These are phyloP conservation scores for Aechmea fasciata DNA, from an alignment of 176 grass and related monocot genomes.

Conservation along the genomic window DNA sequence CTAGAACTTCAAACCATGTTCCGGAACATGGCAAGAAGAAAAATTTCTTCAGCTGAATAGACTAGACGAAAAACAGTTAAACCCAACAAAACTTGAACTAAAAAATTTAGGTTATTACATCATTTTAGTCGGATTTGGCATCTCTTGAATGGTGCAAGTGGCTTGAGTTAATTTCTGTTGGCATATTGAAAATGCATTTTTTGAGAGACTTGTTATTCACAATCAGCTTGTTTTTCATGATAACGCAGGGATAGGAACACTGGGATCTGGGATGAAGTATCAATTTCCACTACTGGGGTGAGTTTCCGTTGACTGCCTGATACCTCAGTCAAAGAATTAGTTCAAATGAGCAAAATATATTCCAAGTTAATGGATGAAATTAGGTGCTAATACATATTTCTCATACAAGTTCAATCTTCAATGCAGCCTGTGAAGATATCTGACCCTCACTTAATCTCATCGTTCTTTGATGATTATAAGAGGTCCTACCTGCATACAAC, in stretches of 20 bases:
- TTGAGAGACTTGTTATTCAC: neutral
- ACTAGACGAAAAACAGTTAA: no score
- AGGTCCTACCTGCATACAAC: constrained; percentile 84
- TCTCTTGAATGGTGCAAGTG: no score
- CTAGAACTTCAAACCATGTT: no score
- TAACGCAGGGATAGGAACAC: constrained; percentile 84
- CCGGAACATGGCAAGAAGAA: no score
- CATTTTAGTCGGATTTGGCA: no score
- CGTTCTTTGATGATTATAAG: constrained; percentile 78
- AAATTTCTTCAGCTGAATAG: no score
- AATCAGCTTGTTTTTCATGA: constrained; percentile 9
- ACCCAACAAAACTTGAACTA: no score
- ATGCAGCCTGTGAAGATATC: constrained; percentile 77
- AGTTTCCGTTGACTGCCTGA: constrained; percentile 17
- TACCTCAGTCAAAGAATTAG: no score
- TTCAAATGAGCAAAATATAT: neutral
- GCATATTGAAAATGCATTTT: neutral
- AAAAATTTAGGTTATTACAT: no score
- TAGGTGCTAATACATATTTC: neutral
- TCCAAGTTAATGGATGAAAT: constrained; percentile 16
- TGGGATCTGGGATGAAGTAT: constrained; percentile 99
- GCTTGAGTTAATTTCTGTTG: neutral
- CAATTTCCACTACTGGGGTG: constrained; percentile 69
- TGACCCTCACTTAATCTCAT: constrained; percentile 80
- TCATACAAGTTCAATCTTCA: constrained; percentile 14